Conservation (phyloP, 2,329 filamentous ascomycete genomes). For the Cladosporium sp. region DNA sequence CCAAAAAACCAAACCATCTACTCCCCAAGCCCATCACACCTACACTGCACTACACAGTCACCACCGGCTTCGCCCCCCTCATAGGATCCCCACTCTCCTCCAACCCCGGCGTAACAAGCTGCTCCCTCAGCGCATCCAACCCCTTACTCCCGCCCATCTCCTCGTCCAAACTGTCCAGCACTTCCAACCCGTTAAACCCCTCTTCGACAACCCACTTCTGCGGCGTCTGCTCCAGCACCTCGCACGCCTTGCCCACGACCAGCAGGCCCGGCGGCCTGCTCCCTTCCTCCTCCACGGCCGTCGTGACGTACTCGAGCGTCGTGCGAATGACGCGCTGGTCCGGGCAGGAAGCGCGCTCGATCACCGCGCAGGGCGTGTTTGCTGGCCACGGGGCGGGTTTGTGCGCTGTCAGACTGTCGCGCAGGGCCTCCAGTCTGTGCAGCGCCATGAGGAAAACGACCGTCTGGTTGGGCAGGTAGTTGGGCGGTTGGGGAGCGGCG, state of each 20-base stretch:
- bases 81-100: constrained; percentile 18
- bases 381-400: constrained; percentile 44
- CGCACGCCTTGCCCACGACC: constrained; percentile 79
- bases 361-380: constrained; percentile 81
- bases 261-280: constrained; percentile 84
- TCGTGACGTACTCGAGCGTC: constrained; percentile 71
- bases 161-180: constrained; percentile 34
- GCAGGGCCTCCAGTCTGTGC: constrained; percentile 72
- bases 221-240: constrained; percentile 62
- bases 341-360: constrained; percentile 89
- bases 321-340: constrained; percentile 92
- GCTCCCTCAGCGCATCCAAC: constrained; percentile 28
- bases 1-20: no score
- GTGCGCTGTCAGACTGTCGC: constrained; percentile 62
- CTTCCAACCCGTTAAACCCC: constrained; percentile 72
- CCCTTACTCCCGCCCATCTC: constrained; percentile 21
- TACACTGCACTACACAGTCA: not conserved
- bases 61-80: constrained; percentile 6
- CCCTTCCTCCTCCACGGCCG: constrained; percentile 83
- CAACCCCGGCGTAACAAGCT: constrained; percentile 24
- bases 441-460: constrained; percentile 95
- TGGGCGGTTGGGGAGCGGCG: constrained; percentile 73
- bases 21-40: no score
- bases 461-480: constrained; percentile 71
- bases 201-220: constrained; percentile 83